Conservation (phyloP, 352 stramenopile genomes). For the Globisporangium paroecandrum region DNA sequence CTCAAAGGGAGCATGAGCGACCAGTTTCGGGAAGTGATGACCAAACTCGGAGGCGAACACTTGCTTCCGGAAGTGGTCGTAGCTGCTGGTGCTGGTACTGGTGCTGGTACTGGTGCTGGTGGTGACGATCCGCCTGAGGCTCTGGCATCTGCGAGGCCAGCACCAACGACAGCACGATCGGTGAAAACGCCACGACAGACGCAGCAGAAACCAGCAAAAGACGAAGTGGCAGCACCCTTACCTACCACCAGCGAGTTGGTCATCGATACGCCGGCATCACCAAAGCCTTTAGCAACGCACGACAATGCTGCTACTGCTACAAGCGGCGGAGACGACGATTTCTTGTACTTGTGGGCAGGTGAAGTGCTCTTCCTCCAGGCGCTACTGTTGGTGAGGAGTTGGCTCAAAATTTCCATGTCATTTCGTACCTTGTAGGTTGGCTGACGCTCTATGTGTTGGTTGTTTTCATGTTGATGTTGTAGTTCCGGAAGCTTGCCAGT, state of each 20-base stretch:
- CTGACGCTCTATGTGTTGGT: neutral
- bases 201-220: conserved; percentile 8
- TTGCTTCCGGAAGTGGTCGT: conserved; percentile 29
- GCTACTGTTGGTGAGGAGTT: conserved; percentile 34
- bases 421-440: neutral
- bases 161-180: conserved; percentile 27
- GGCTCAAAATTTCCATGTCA: neutral
- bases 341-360: conserved; percentile 56
- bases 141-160: conserved; percentile 1
- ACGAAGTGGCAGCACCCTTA: neutral
- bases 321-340: conserved; percentile 37
- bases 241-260: neutral
- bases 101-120: too few species aligned
- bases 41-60: conserved; percentile 23
- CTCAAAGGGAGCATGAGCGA: conserved; percentile 33
- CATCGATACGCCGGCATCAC: neutral
- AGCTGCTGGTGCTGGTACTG: neutral
- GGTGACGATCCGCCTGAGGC: neutral
- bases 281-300: neutral
- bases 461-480: neutral
- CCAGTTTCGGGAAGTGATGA: conserved; percentile 34
- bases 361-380: conserved; percentile 64
- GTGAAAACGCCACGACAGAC: conserved; percentile 29
- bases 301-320: neutral
- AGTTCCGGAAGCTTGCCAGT: conserved; percentile 37